Percentiles rank a stretch among this genome's conserved stretches.
phyloP scores from a whole-genome alignment of 768 basidiomycete species.

The Suillus weaverae region DNA sequence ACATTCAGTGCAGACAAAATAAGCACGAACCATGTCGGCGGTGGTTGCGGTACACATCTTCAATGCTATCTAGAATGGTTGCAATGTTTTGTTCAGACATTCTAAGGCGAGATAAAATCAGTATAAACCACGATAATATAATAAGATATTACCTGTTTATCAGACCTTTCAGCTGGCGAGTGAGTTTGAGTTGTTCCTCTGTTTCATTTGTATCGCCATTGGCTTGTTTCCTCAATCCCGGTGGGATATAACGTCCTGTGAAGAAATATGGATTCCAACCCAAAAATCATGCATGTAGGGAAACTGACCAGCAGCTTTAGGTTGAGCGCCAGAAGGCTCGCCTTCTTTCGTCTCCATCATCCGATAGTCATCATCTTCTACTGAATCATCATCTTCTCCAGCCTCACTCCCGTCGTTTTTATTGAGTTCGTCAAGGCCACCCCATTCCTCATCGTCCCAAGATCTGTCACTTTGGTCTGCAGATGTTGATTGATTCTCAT shows the following conservation, averaged over 20 bases:
- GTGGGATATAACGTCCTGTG: constrained; percentile 72
- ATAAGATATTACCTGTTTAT: constrained; percentile 67
- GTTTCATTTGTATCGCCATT: constrained; percentile 35
- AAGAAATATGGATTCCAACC: neutral
- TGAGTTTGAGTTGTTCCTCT: constrained; percentile 55
- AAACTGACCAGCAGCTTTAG: constrained; percentile 1
- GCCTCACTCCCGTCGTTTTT: constrained; percentile 17
- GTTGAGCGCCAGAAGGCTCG: neutral
- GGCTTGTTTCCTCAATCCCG: constrained; percentile 63
- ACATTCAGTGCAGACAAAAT: constrained; percentile 13
- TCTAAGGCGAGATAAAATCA: constrained; percentile 38
- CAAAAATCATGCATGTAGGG: neutral
- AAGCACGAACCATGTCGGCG: constrained; percentile 66
- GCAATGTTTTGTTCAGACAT: constrained; percentile 90
- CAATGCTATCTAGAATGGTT: constrained; percentile 69
- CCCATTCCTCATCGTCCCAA: constrained; percentile 37
- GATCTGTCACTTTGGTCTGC: neutral
- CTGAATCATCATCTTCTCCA: constrained; percentile 16
- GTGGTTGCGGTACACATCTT: constrained; percentile 74
- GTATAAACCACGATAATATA: constrained; percentile 1
- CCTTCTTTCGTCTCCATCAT: neutral
- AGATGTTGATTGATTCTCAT: neutral
- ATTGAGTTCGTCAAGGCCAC: constrained; percentile 30
- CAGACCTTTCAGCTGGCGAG: constrained; percentile 79
- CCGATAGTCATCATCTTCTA: neutral